Base-by-base conservation (phyloP, 2,329 filamentous ascomycete species). In the Zasmidium angulare region DNA sequence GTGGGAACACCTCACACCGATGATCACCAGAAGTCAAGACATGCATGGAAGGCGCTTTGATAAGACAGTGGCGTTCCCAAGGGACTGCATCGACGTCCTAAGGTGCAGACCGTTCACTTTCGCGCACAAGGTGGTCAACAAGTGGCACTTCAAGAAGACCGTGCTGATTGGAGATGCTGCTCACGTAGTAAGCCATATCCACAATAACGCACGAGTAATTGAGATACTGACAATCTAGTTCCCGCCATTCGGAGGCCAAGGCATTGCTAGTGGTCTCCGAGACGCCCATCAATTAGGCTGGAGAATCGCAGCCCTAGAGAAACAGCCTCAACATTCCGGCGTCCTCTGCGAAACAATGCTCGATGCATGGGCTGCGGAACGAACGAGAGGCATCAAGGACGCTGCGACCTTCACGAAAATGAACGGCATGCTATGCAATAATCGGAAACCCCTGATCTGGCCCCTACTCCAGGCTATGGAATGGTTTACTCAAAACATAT, bases 111-210 rank as follows among this genome's bases (percentile, higher is more conserved):
- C 79, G 0, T 81, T 80, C 61, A 68, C 63, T 0, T 83, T 82
- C 62, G 47, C 56, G 0, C 76, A 77, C 20, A 74, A 77, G 55
- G 76, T 76, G 46, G 79, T 78, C 58, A 81, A 82, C 58, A 73
- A 70, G 36, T 83, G 81, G 81, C 73, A 74, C 20, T 63, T 73
- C 12, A 72, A 70, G 9, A 70, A 76, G 3, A 76, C 76, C 0
- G 72, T 81, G 23, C 68, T 83, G 0, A 77, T 76, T 46, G 80
- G 81, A 17, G 81, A 83, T 61, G 74, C 81, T 4, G 80, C 81
- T 1, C 81, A 83, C 65, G 81, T 56, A 24, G 36, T 43, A n/a
- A n/a, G n/a, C n/a, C n/a, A n/a, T n/a, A n/a, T n/a, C n/a, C n/a
- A n/a, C n/a, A n/a, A n/a, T n/a, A n/a, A n/a, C n/a, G n/a, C n/a